Conservation (phyloP, 1,284 basidiomycete genomes). For the Paramarasmius palmivorus region DNA sequence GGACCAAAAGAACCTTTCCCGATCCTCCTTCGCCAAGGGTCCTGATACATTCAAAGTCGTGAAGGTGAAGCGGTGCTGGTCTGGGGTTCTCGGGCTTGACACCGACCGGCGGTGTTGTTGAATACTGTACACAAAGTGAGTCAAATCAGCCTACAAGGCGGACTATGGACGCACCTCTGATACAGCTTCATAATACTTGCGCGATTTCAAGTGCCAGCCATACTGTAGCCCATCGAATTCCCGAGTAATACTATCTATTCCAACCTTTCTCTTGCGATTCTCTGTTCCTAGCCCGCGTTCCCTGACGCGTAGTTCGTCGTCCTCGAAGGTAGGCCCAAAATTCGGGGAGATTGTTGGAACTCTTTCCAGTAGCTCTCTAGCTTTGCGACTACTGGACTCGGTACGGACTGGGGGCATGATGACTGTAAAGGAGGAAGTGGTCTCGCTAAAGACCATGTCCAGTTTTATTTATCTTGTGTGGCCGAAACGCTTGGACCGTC, state of each 20-base stretch:
- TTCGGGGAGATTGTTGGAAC: background rate
- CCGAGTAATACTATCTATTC: background rate
- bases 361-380: background rate
- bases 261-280: background rate
- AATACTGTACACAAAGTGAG: constrained; percentile 3
- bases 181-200: background rate
- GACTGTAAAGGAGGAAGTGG: background rate
- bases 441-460: no score
- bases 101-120: background rate
- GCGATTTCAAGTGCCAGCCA: background rate
- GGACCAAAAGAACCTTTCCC: constrained; percentile 43
- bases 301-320: background rate
- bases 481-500: no score
- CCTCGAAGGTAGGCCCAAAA: background rate
- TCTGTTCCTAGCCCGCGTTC: background rate
- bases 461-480: no score
- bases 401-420: constrained; percentile 1
- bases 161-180: background rate
- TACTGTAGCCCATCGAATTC: background rate
- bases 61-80: constrained; percentile 31
- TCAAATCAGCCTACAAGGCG: no score
- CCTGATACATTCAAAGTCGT: constrained; percentile 40
- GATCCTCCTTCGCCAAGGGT: constrained; percentile 42
- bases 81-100: constrained; percentile 28
- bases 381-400: background rate